A percentile compares a stretch with the other conserved stretches of the same genome.
Conservation (phyloP, 495 filamentous ascomycete species). For the Chaetomium tenue region DNA sequence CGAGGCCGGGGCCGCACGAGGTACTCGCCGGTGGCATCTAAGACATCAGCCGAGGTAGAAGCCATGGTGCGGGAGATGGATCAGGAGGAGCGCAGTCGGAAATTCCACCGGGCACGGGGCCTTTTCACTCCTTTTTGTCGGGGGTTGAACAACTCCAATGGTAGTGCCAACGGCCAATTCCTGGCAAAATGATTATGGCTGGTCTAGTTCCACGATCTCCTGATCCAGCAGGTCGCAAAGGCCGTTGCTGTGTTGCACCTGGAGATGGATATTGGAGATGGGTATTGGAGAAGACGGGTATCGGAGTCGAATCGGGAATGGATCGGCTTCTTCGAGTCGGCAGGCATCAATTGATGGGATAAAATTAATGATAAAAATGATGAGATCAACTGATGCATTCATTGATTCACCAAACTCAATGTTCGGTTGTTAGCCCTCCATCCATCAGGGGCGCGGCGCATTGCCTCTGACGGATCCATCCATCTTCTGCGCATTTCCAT, state of each 20-base stretch:
- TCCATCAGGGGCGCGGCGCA: background rate
- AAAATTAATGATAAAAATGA: background rate
- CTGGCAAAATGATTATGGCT: background rate
- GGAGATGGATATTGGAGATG: background rate
- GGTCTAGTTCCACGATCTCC: background rate
- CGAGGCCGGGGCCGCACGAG: conserved; percentile 45
- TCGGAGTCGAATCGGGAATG: background rate
- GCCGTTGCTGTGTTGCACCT: background rate
- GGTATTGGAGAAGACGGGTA: no score
- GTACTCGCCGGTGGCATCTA: conserved; percentile 33
- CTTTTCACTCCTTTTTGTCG: background rate
- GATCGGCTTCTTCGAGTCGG: conserved; percentile 6
- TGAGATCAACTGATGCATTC: background rate
- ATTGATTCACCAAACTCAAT: background rate
- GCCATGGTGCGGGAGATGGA: conserved; percentile 19
- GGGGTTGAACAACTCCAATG: background rate
- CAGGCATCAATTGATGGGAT: background rate
- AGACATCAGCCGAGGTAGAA: conserved; percentile 33
- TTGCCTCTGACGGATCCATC: background rate
- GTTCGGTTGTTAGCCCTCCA: background rate
- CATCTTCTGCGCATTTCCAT: background rate
- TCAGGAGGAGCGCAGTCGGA: background rate
- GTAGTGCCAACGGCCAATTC: background rate
- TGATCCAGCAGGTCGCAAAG: background rate
- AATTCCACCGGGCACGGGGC: background rate